Base-by-base conservation (phyloP, 2,329 filamentous ascomycete species). In the Aspergillus niger region DNA sequence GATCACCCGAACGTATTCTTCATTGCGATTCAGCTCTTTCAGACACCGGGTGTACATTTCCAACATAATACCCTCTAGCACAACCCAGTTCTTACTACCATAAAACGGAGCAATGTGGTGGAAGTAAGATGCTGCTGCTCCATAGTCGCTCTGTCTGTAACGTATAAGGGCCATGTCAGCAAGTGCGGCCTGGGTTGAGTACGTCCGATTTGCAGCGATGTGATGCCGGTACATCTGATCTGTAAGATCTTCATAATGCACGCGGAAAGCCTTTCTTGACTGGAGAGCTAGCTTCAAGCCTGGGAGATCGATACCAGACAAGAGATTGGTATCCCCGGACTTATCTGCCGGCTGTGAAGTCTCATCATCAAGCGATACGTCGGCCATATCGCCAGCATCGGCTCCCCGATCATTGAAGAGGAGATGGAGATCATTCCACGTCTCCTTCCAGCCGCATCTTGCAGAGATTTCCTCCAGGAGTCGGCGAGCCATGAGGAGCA, bases 91-190 rank as follows among this genome's bases (percentile, higher is more conserved):
- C 59, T 85, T 87, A 59, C 89, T 86, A 0, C 89, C 89, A 67
- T 95, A 97, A 63, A 91, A 90, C 0, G 89, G 88, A 0, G 91
- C 89, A 47, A 95, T 87, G 49, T 88, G 84, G 68, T 89, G 85
- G 69, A 99, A 95, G 70, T 91, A 93, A 0, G 84, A 84, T 0
- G 90, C 88, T 1, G 95, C 93, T 1, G 86, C 84, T 2, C 80
- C 81, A 70, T 88, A 93, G 65, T 98, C 91, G 22, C 85, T 84
- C 3, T 91, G 81, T 61, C 90, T 86, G 67, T 89, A 95, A 69
- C 94, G 93, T 54, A 97, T 80, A 5, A 95, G 85, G 1, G 92
- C 95, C 49, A 98, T 83, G 74, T 99, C 95, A 8, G 91, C 90
- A 74, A 93, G 86, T 62, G 89, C 88, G 20, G 88, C 85, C 67